A percentile compares a stretch with the other conserved stretches of the same genome.
Evolutionary conservation across 2,329 filamentous ascomycete species (phyloP).

Genomic region (Hymenoscyphus linearis): DNA sequence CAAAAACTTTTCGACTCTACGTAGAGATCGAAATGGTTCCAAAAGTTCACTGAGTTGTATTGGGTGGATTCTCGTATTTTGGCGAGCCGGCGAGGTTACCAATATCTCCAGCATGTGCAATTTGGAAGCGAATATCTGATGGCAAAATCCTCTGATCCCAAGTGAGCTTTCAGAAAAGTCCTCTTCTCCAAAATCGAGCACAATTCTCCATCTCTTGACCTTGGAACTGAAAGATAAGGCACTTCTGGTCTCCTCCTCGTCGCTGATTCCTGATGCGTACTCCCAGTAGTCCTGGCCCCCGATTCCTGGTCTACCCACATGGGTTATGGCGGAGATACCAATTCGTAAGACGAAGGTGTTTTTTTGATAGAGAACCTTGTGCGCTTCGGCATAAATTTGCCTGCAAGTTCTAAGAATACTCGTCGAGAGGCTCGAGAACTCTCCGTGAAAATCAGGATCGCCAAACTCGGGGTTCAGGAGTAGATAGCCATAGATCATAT

Average conservation of each 20-base stretch:
- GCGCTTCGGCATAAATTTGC: slow-evolving; percentile 21
- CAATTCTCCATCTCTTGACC: neutral
- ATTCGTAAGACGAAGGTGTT: neutral
- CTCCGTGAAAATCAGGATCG: neutral
- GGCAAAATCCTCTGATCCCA: neutral
- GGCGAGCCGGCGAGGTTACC: neutral
- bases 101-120: neutral
- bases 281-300: too few species aligned
- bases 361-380: slow-evolving; percentile 21
- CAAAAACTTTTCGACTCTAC: neutral
- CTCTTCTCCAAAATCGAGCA: neutral
- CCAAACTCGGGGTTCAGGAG: neutral
- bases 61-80: neutral
- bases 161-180: too few species aligned
- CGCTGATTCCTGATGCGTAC: too few species aligned
- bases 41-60: neutral
- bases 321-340: neutral
- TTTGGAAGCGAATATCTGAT: neutral
- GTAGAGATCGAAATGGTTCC: neutral
- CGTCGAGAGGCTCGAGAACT: slow-evolving; percentile 6
- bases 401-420: slow-evolving; percentile 17
- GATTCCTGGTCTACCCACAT: too few species aligned
- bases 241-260: neutral
- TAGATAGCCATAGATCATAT: neutral
- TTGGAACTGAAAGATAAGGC: neutral